Percentiles rank a stretch among this genome's conserved stretches.
Conservation (phyloP, 2,329 filamentous ascomycete species). For the Monilinia vaccinii-corymbosi region DNA sequence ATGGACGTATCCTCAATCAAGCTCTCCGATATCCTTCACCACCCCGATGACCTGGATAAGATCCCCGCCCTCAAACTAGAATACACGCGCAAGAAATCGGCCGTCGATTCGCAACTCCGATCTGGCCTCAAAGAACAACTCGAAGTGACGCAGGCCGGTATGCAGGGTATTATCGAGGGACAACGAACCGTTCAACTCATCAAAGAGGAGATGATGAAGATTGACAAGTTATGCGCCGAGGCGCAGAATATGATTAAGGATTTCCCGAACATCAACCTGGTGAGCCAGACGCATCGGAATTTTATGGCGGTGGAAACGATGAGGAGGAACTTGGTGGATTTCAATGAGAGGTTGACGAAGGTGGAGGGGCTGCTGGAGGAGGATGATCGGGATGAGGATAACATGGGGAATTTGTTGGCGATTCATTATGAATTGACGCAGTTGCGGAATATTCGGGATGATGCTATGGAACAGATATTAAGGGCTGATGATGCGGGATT, state of each 20-base stretch:
- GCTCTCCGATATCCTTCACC: slow-evolving; percentile 85
- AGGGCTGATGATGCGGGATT: slow-evolving; percentile 63
- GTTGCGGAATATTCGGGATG: slow-evolving; percentile 87
- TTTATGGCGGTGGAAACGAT: slow-evolving; percentile 91
- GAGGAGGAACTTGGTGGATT: slow-evolving; percentile 81
- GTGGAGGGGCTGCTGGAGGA: slow-evolving; percentile 72
- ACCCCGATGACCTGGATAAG: slow-evolving; percentile 96
- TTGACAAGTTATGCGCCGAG: slow-evolving; percentile 94
- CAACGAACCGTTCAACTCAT: slow-evolving; percentile 87
- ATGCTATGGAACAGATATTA: slow-evolving; percentile 93
- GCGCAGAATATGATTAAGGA: slow-evolving; percentile 96
- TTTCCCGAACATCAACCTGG: slow-evolving; percentile 84
- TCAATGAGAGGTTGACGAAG: slow-evolving; percentile 65
- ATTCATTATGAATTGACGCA: slow-evolving; percentile 89
- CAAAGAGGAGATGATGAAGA: slow-evolving; percentile 98
- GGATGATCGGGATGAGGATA: slow-evolving; percentile 78
- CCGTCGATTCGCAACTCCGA: slow-evolving; percentile 83
- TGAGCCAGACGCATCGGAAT: slow-evolving; percentile 91
- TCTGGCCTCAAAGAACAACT: slow-evolving; percentile 85
- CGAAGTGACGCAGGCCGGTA: slow-evolving; percentile 87
- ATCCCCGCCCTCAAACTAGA: slow-evolving; percentile 82
- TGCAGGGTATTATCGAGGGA: slow-evolving; percentile 79
- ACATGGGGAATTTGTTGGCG: slow-evolving; percentile 82
- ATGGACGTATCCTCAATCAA: slow-evolving; percentile 39
- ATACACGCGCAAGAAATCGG: slow-evolving; percentile 87